Evolutionary conservation across 2,329 filamentous ascomycete genomes (phyloP), one percentile per base, ranked within the genome.

Genomic region (Herpotrichia juniperi): DNA sequence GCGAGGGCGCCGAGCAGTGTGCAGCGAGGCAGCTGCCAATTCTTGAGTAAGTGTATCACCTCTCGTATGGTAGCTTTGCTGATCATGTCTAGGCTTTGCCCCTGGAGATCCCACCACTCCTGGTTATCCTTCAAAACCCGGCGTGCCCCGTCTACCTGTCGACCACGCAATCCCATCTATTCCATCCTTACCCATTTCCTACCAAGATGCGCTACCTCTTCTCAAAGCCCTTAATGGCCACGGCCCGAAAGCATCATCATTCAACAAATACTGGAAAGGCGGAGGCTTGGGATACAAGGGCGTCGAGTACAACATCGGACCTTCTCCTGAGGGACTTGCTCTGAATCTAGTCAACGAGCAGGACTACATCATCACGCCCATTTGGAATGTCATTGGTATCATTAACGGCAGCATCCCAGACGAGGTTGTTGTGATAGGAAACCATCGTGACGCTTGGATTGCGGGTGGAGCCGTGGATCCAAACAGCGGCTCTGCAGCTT

Each of bases 51-150:
- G 73, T 57, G 14, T 4, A 30, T n/a, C 8, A 12, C 32, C 12
- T 46, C 42, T 16, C 7, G 24, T 14, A 16, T 19, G 5, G n/a
- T 12, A 25, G 8, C 11, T n/a, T 14, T 56, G 26, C 59, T 68
- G 46, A 68, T 22, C 11, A 17, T 3, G 2, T 53, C 1, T n/a
- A 85, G 83, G 81, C 58, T 77, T 84, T 32, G 79, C 80, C 40
- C 84, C 85, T 17, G 86, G 85, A 48, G 86, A 97, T 67, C 93
- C 93, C 43, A 96, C 94, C 0, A 97, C 94, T 0, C 91, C 92
- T 16, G 94, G 94, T 10, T 97, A 96, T 67, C 90, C 93, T 7
- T 96, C 92, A 0, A 93, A 93, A 72, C 93, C 93, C 4, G 93
- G 89, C n/a, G 89, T 81, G 21, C 90, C 91, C 30, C 87, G 93